Evolutionary conservation across 495 filamentous ascomycete species (phyloP).

Genomic region (Parachaetomium inaequale): DNA sequence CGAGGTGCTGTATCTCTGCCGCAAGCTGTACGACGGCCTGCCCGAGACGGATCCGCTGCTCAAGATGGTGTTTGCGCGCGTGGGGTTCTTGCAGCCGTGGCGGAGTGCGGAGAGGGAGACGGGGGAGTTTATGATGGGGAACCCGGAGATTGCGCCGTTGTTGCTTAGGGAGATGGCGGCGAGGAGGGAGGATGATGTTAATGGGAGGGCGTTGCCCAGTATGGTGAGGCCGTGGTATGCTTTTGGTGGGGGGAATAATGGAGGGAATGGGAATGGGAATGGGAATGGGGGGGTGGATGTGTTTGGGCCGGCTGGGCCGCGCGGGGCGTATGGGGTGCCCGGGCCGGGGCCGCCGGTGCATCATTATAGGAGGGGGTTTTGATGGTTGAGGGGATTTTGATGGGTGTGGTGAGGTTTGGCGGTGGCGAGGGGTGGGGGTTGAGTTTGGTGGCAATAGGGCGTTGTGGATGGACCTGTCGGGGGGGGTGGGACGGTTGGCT

Average conservation of each 20-base stretch:
- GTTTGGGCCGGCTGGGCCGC: not conserved
- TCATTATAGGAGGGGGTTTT: not conserved
- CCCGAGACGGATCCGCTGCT: slow-evolving; percentile 38
- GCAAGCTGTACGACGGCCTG: slow-evolving; percentile 39
- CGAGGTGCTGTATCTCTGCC: slow-evolving; percentile 39
- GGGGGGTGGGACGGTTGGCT: not conserved
- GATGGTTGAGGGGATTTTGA: too few relatives aligned
- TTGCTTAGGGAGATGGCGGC: slow-evolving; percentile 43
- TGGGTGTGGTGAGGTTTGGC: too few relatives aligned
- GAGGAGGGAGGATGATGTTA: slow-evolving; percentile 39
- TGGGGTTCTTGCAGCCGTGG: slow-evolving; percentile 45
- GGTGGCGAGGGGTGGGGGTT: not conserved
- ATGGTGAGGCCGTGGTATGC: slow-evolving; percentile 36
- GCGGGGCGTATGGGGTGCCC: not conserved
- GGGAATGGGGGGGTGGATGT: not conserved
- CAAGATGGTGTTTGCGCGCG: slow-evolving; percentile 44
- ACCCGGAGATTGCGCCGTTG: slow-evolving; percentile 40
- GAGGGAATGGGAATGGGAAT: not conserved
- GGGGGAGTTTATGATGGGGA: slow-evolving; percentile 30
- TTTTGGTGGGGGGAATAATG: not conserved
- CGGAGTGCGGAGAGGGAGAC: slow-evolving; percentile 34
- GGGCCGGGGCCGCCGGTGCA: not conserved
- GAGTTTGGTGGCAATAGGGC: not conserved
- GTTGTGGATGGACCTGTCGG: not conserved
- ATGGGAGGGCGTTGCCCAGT: slow-evolving; percentile 33